Evolutionary conservation across 331 rosid genomes (phyloP), one percentile per base, ranked within the genome.

Genomic region (Erythrophleum ivorense): DNA sequence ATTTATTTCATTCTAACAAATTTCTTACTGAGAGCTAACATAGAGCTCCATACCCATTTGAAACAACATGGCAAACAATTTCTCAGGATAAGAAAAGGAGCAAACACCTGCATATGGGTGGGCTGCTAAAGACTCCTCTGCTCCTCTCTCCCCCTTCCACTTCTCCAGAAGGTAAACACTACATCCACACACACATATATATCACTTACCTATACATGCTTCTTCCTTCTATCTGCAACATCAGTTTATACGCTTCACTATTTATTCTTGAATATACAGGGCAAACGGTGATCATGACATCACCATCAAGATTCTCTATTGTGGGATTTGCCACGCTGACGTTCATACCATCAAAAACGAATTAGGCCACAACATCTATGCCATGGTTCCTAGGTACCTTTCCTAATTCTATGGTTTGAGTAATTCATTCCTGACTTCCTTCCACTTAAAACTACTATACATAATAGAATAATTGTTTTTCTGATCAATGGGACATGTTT

Each of bases 291-390:
- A 24, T 24, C 29, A 24, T 24, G 29, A 24, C 29, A 84, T 89
- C 45, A 86, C 79, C 46, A 19, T 87, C 0, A 89, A 78, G 55
- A 87, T 89, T 46, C 73, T 86, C 40, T 89, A 84, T 54, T 89
- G 88, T 21, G 88, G 92, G 62, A 80, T 89, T 11, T 86, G 92
- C 63, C 92, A 84, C 48, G n/a, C 71, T 0, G 88, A 84, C 11
- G 65, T 89, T 70, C 84, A 80, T 66, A 21, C 0, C n/a, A 38
- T 76, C 41, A 82, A 72, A 75, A 70, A 89, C 14, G 86, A 89
- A 0, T 18, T 65, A 54, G 62, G 87, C 0, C 0, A 18, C 1
- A 64, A 52, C 49, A 18, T 68, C 45, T 58, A 77, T 60, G 72
- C 77, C 9, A 14, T 84, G 15, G 76, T 78, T 49, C 54, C 88